Evolutionary conservation across 106 monocot species (phyloP), one percentile per base, ranked within the genome.

Genomic region (Alisma plantagoaquatica): DNA sequence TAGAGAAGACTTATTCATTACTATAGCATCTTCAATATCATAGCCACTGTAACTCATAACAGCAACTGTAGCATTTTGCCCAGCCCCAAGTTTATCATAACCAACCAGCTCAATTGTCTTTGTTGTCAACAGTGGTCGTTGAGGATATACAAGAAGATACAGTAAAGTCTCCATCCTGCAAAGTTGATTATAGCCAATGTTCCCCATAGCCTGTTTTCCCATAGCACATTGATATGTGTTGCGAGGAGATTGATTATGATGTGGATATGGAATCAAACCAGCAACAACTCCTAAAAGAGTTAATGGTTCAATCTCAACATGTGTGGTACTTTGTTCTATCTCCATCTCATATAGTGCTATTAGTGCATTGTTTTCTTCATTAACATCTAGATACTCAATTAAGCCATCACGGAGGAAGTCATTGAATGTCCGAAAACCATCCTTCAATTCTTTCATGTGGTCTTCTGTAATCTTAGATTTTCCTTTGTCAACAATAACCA

Each of bases 151-250:
- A 28, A 98, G 73, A 23, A 89, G 60, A 49, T 98, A 85, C 31
- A 89, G 77, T 21, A 98, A 65, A 38, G 73, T 72, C 50, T 98
- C 89, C 35, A 38, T 38, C 35, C 35, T 38, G 6, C 6, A 14
- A 7, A 7, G 35, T 7, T 38, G 14, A 41, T 98, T 98, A 73
- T 78, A 90, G 21, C 62, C 84, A 70, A 90, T 85, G 57, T 85
- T 98, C 47, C 98, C 98, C 98, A 98, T 98, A 41, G 98, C 98
- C 63, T 98, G 98, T 61, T 90, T 98, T 50, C 98, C 98, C 98
- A 98, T 98, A 23, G 98, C 98, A 63, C 90, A 98, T 87, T 98
- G 98, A 57, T 98, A 98, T 28, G 98, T 98, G 63, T 98, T 98
- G 23, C 98, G 74, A 28, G 98, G 98, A 67, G 98, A 98, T 43